These are phyloP conservation scores for Plasmodium vivax DNA, from an alignment of 169 alveolate species.

Conservation along the genomic window DNA sequence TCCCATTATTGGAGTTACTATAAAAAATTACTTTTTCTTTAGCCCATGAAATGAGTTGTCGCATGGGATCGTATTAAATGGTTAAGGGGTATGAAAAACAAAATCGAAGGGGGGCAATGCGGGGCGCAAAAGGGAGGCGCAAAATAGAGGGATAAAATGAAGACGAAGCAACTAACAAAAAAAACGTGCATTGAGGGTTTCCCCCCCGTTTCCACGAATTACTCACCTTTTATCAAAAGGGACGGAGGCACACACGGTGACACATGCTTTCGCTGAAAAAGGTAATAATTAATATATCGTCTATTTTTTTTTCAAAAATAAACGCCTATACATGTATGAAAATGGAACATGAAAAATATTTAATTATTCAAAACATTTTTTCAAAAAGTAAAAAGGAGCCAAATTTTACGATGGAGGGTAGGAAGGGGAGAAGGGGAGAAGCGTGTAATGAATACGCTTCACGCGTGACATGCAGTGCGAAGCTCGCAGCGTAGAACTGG, in stretches of 20 bases:
- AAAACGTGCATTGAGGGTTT: neutral
- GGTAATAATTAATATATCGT: neutral
- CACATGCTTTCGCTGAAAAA: neutral
- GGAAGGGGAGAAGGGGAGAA: neutral
- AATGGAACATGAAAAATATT: neutral
- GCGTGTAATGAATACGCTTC: neutral
- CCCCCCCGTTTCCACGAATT: neutral
- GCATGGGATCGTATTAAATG: neutral
- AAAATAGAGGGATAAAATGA: neutral
- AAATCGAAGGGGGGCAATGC: neutral
- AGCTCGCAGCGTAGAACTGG: neutral
- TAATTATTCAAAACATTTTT: neutral
- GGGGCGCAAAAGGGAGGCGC: neutral
- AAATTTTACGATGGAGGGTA: neutral
- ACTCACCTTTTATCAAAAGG: neutral
- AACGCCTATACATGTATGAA: neutral
- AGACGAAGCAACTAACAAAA: neutral
- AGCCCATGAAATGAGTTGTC: neutral
- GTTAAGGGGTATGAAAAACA: neutral
- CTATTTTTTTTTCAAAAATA: neutral
- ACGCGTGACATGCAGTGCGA: neutral
- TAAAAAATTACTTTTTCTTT: neutral
- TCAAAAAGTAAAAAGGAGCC: neutral
- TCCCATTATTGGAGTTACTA: neutral
- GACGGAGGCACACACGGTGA: neutral